Conservation (phyloP, 768 basidiomycete genomes). For the Punctularia strigosozonata region DNA sequence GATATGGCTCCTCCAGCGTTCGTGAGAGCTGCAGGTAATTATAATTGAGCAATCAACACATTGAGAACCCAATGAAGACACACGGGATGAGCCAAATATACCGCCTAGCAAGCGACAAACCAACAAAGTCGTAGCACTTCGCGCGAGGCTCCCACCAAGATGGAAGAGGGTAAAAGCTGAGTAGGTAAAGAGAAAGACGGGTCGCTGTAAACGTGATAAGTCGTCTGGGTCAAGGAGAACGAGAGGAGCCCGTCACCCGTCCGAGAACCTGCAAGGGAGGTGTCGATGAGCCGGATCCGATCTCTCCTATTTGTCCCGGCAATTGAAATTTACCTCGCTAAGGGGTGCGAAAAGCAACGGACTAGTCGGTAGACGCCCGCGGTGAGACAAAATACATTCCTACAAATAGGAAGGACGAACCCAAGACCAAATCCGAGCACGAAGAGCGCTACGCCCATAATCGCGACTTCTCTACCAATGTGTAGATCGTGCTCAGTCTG, state of each 20-base stretch:
- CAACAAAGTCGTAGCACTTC: constrained; percentile 34
- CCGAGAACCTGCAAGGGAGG: too few relatives aligned
- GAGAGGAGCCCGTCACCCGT: constrained; percentile 11
- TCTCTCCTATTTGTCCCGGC: too few relatives aligned
- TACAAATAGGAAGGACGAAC: constrained; percentile 14
- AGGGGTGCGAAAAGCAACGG: constrained; percentile 47
- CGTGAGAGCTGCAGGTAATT: constrained; percentile 31
- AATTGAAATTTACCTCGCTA: constrained; percentile 37
- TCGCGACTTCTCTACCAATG: constrained; percentile 38
- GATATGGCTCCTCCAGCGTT: constrained; percentile 47
- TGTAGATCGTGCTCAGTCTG: constrained; percentile 32
- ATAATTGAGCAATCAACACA: constrained; percentile 3
- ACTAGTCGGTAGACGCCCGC: constrained; percentile 12
- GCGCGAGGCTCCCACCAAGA: constrained; percentile 39
- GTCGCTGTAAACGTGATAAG: constrained; percentile 23
- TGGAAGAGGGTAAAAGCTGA: constrained; percentile 41
- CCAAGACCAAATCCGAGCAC: constrained; percentile 53
- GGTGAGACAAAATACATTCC: not conserved
- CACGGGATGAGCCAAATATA: constrained; percentile 45
- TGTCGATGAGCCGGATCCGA: too few relatives aligned
- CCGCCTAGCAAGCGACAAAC: constrained; percentile 45
- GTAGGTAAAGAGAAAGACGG: constrained; percentile 41
- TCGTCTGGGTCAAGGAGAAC: constrained; percentile 4
- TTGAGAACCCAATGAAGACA: constrained; percentile 10
- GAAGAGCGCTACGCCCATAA: constrained; percentile 49